Conservation (phyloP, 345 rosid genomes). For the Linum lewisii region DNA sequence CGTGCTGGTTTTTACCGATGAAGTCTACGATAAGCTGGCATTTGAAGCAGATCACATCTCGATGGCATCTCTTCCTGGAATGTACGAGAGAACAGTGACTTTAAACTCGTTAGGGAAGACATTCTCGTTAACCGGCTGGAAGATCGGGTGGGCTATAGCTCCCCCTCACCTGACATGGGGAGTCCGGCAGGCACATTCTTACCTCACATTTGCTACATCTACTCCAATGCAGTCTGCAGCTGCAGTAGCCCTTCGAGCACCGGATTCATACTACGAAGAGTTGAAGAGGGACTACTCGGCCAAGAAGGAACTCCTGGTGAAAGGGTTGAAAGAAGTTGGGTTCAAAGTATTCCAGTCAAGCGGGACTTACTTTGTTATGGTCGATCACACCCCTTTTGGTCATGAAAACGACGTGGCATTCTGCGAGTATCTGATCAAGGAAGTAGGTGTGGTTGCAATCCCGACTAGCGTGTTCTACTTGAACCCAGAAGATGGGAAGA, state of each 20-base stretch:
- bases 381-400: conserved; percentile 89
- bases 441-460: conserved; percentile 91
- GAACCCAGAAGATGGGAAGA: conserved; percentile 92
- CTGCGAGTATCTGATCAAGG: conserved; percentile 85
- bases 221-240: conserved; percentile 86
- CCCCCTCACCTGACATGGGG: conserved; percentile 93
- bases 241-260: conserved; percentile 54
- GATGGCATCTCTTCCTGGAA: conserved; percentile 85
- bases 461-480: conserved; percentile 86
- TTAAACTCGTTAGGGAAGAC: conserved; percentile 94
- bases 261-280: conserved; percentile 68
- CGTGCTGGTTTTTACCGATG: conserved; percentile 74
- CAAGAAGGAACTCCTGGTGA: conserved; percentile 75
- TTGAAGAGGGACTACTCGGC: conserved; percentile 62
- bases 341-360: conserved; percentile 84
- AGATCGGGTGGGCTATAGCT: conserved; percentile 96
- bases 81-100: conserved; percentile 83
- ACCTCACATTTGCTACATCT: conserved; percentile 79
- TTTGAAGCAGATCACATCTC: conserved; percentile 92
- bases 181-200: conserved; percentile 79
- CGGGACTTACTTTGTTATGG: conserved; percentile 85
- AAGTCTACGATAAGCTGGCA: conserved; percentile 85
- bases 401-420: conserved; percentile 61
- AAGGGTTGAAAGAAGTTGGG: conserved; percentile 81
- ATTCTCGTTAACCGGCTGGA: conserved; percentile 93